Conservation (phyloP, 2,329 filamentous ascomycete genomes). For the Epichloe gansuensis region DNA sequence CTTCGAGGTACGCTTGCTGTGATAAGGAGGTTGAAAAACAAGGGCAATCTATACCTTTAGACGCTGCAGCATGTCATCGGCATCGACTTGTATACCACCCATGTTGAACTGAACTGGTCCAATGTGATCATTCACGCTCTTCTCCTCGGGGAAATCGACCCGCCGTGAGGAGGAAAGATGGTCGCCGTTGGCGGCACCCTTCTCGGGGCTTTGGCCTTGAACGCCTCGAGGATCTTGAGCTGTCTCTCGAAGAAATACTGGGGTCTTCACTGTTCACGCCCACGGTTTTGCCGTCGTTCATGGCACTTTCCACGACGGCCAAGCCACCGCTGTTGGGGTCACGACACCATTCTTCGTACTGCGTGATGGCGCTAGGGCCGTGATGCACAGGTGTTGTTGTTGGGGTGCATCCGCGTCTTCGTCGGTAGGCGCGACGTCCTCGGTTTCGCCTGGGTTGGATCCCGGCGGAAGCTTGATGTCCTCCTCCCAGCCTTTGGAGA, state of each 20-base stretch:
- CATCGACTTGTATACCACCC: conserved; percentile 91
- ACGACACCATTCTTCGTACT: conserved; percentile 69
- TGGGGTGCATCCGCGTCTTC: conserved; percentile 10
- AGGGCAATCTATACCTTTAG: conserved; percentile 51
- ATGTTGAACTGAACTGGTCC: conserved; percentile 96
- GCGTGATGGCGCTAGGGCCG: conserved; percentile 46
- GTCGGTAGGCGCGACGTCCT: conserved; percentile 13
- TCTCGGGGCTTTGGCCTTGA: conserved; percentile 43
- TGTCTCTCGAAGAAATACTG: conserved; percentile 70
- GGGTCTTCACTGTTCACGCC: conserved; percentile 39
- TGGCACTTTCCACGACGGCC: conserved; percentile 27
- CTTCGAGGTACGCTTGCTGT: neutral
- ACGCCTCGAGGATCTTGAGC: conserved; percentile 58
- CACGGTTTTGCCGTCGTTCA: conserved; percentile 23
- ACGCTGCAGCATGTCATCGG: conserved; percentile 81
- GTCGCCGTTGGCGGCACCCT: conserved; percentile 15
- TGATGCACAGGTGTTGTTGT: neutral
- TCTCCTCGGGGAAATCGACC: conserved; percentile 28
- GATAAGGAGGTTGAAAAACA: neutral
- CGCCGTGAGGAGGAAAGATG: conserved; percentile 13
- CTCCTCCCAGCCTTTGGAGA: conserved; percentile 75
- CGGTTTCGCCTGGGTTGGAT: conserved; percentile 11
- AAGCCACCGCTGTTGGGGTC: conserved; percentile 55
- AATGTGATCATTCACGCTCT: conserved; percentile 63
- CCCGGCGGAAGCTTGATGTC: conserved; percentile 53